Evolutionary conservation across 352 stramenopile species (phyloP).

Genomic region (Phytopythium ostracodes): DNA sequence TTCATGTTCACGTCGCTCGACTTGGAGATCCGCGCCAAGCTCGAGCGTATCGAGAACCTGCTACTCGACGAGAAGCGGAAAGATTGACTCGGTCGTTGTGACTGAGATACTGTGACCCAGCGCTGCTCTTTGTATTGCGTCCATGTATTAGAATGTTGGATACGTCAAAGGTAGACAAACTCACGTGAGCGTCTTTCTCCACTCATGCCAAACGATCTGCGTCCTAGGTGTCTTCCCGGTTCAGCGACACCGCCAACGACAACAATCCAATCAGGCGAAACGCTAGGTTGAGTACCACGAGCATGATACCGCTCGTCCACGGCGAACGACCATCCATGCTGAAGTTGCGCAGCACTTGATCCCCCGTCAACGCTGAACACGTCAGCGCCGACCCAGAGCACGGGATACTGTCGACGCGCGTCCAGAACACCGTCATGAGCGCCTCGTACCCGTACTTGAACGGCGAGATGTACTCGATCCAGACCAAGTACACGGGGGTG

Average conservation of each 20-base stretch:
- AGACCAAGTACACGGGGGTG: conserved; percentile 25
- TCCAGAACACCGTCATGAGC: conserved; percentile 27
- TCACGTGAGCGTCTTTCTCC: conserved; percentile 27
- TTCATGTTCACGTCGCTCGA: conserved; percentile 7
- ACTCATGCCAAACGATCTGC: conserved; percentile 6
- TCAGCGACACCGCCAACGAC: conserved; percentile 12
- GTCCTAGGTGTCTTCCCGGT: conserved; percentile 2
- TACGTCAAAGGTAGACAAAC: conserved; percentile 7
- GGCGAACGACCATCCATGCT: conserved; percentile 16
- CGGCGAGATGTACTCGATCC: conserved; percentile 28
- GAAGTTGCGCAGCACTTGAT: conserved; percentile 28
- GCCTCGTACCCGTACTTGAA: conserved; percentile 34
- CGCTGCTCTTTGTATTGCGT: too few relatives aligned
- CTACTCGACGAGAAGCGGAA: conserved; percentile 1
- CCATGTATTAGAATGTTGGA: neutral
- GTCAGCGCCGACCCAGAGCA: conserved; percentile 9
- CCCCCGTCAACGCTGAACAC: conserved; percentile 17
- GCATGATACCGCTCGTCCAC: conserved; percentile 15
- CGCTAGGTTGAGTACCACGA: conserved; percentile 21
- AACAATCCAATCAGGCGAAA: conserved; percentile 28
- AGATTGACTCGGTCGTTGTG: neutral
- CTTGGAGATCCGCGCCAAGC: neutral
- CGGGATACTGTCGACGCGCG: conserved; percentile 15
- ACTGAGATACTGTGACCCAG: too few relatives aligned
- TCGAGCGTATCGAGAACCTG: conserved; percentile 8